Evolutionary conservation across 179 eudicot species (phyloP), one percentile per base, ranked within the genome.

Genomic region (Carnegiea gigantea): DNA sequence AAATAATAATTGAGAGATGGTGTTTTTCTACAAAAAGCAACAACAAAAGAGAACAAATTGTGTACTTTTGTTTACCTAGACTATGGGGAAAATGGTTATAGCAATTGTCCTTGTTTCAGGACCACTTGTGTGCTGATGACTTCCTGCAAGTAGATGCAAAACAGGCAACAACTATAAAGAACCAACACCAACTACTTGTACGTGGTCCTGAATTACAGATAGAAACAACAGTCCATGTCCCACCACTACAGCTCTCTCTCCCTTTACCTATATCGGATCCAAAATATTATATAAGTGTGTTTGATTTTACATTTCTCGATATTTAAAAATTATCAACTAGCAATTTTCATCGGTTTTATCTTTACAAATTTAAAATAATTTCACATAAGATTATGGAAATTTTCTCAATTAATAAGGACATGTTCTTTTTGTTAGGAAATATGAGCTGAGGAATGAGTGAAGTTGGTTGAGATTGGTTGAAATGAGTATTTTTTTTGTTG

Each of bases 111-210:
- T 73, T 84, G 83, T 71, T 38, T 65, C 24, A 74, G 89, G 86
- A 84, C 86, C 88, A 84, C 88, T 17, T 44, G 20, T 72, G 51
- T 15, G 79, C 43, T 77, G 78, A 83, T 77, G 81, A 81, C 71
- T 54, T 84, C 73, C 77, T 78, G 82, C 85, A 84, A 81, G 84
- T 81, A 84, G 78, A 84, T 76, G 73, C 73, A 81, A 84, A 85
- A 88, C 82, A 82, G 80, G 87, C 88, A 88, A 84, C 84, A 85
- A 85, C 83, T 85, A 84, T 85, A 88, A 88, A 88, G 85, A 90
- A 84, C 79, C 87, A 89, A 82, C 85, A 79, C 78, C 87, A 82
- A 83, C 86, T 77, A 77, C 59, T 81, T 73, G 59, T 80, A 83
- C 46, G 40, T 84, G 86, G 83, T 76, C 86, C 83, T 83, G 8